Conservation (phyloP, 2,329 filamentous ascomycete species). For the Setomelanomma holmii region DNA sequence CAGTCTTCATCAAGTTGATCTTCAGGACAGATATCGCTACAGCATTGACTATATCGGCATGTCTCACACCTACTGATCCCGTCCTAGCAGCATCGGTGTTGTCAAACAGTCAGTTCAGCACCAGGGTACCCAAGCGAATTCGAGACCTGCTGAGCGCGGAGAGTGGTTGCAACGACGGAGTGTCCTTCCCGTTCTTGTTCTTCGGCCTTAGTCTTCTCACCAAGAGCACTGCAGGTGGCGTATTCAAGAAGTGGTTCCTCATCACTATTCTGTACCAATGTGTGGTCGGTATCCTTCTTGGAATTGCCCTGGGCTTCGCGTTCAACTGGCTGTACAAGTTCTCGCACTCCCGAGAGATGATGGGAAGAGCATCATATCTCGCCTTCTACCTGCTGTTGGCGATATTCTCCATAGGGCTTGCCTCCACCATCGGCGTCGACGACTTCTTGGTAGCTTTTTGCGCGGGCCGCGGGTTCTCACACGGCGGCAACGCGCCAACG, state of each 20-base stretch:
- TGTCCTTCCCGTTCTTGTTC: conserved; percentile 64
- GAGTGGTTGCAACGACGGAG: conserved; percentile 63
- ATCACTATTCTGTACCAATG: conserved; percentile 65
- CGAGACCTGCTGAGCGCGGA: conserved; percentile 62
- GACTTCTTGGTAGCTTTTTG: conserved; percentile 65
- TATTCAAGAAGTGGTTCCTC: conserved; percentile 60
- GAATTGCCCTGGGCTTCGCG: conserved; percentile 55
- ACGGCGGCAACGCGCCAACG: conserved; percentile 61
- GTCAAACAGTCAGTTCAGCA: conserved; percentile 61
- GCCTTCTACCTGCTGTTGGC: conserved; percentile 65
- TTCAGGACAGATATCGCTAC: conserved; percentile 56
- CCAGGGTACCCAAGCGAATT: conserved; percentile 59
- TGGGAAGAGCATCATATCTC: conserved; percentile 59
- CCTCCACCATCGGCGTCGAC: conserved; percentile 60
- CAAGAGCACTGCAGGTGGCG: conserved; percentile 45
- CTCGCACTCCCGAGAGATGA: conserved; percentile 54
- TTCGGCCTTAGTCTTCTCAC: conserved; percentile 58
- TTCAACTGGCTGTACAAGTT: conserved; percentile 60
- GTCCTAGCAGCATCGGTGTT: conserved; percentile 63
- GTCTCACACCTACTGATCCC: conserved; percentile 64
- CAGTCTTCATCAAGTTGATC: conserved; percentile 55
- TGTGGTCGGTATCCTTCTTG: conserved; percentile 55
- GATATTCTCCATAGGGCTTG: conserved; percentile 60
- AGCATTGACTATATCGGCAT: conserved; percentile 61
- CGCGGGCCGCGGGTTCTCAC: conserved; percentile 62